phyloP scores from a whole-genome alignment of 2,329 filamentous ascomycete species.

The Colletotrichum theobromicola region DNA sequence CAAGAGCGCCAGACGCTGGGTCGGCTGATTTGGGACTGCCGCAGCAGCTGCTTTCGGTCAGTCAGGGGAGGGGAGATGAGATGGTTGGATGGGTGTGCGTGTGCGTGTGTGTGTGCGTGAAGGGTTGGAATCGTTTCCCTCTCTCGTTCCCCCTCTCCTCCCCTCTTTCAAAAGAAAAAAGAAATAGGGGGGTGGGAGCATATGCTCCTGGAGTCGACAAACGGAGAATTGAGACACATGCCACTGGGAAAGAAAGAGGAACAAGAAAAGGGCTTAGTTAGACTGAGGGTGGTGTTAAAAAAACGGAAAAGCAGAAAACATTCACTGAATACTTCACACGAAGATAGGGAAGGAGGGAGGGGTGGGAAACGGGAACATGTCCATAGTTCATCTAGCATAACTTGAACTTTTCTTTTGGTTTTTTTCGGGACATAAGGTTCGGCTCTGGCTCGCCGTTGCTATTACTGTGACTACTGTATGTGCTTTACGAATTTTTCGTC shows the following conservation, averaged over 20 bases:
- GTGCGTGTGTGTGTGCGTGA: background rate
- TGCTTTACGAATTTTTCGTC: background rate
- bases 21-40: constrained; percentile 54
- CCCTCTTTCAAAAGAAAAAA: background rate
- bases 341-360: background rate
- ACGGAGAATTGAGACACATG: background rate
- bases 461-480: background rate
- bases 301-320: background rate
- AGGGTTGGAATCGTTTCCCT: background rate
- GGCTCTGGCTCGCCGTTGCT: background rate
- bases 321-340: background rate
- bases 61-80: background rate
- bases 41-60: background rate
- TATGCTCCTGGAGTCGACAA: background rate
- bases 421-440: background rate
- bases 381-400: constrained; percentile 7
- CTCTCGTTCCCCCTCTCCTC: background rate
- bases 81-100: background rate
- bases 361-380: background rate
- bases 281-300: background rate
- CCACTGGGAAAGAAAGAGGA: background rate
- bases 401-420: background rate
- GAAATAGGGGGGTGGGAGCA: background rate
- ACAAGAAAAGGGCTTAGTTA: background rate
- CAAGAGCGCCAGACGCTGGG: constrained; percentile 86